Percentiles rank a stretch among this genome's conserved stretches.
Conservation (phyloP, 768 basidiomycete genomes). For the Wakefieldia striispora region DNA sequence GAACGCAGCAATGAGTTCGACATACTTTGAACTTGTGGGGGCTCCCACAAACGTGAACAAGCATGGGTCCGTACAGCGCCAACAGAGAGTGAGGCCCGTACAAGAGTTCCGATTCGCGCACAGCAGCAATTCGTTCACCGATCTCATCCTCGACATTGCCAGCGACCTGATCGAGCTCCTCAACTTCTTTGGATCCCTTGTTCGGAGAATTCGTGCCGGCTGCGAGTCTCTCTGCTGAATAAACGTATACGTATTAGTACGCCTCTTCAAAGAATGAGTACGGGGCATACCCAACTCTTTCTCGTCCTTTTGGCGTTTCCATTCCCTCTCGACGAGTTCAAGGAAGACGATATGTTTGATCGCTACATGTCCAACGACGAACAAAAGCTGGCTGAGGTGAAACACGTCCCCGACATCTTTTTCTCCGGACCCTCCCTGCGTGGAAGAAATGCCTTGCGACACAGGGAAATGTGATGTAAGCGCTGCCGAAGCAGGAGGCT, state of each 20-base stretch:
- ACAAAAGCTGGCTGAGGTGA: slow-evolving; percentile 88
- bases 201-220: slow-evolving; percentile 36
- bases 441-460: slow-evolving; percentile 16
- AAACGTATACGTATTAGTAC: not conserved
- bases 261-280: not conserved
- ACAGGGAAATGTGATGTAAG: slow-evolving; percentile 17
- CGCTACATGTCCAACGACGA: slow-evolving; percentile 93
- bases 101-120: slow-evolving; percentile 85
- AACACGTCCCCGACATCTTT: slow-evolving; percentile 79
- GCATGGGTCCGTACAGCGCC: slow-evolving; percentile 83
- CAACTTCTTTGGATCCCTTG: slow-evolving; percentile 54
- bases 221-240: slow-evolving; percentile 59
- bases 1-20: not conserved
- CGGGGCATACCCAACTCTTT: slow-evolving; percentile 63
- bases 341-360: slow-evolving; percentile 98
- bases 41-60: slow-evolving; percentile 86
- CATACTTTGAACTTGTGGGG: slow-evolving; percentile 87
- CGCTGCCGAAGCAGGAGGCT: slow-evolving; percentile 25
- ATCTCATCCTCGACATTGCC: slow-evolving; percentile 99
- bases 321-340: slow-evolving; percentile 92
- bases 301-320: slow-evolving; percentile 95
- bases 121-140: slow-evolving; percentile 81
- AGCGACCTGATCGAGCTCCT: slow-evolving; percentile 95
- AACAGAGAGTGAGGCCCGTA: slow-evolving; percentile 82
- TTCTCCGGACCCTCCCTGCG: slow-evolving; percentile 17